Evolutionary conservation across 495 filamentous ascomycete species (phyloP).

Genomic region (Penicillium crystallinum): DNA sequence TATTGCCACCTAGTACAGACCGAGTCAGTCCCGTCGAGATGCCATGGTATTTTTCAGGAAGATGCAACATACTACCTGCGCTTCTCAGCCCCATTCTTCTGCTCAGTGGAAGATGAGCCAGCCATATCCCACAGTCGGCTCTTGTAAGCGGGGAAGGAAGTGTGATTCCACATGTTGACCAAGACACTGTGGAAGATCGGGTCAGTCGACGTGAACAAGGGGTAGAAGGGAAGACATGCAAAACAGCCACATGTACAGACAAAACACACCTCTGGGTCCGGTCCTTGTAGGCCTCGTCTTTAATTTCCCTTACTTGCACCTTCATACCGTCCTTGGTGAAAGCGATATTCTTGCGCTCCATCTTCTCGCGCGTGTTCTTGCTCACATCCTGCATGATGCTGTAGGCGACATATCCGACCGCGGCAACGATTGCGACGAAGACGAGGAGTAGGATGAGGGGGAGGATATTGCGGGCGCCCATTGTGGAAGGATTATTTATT

Average conservation of each 20-base stretch:
- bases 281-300: constrained; percentile 75
- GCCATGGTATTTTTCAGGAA: not conserved
- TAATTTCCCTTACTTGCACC: constrained; percentile 71
- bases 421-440: constrained; percentile 55
- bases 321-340: constrained; percentile 81
- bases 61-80: constrained; percentile 29
- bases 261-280: constrained; percentile 62
- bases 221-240: not conserved
- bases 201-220: not conserved
- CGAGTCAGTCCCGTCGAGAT: not conserved
- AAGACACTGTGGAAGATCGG: constrained; percentile 40
- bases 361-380: constrained; percentile 60
- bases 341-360: constrained; percentile 76
- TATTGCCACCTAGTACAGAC: not conserved
- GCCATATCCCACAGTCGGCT: constrained; percentile 52
- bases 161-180: constrained; percentile 76
- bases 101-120: constrained; percentile 10
- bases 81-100: constrained; percentile 24
- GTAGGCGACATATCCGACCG: constrained; percentile 71
- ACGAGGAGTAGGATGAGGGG: constrained; percentile 71
- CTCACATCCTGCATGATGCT: constrained; percentile 63
- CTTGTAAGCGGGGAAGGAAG: constrained; percentile 54
- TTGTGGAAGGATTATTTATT: not conserved
- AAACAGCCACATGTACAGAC: not conserved
- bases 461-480: constrained; percentile 48